Evolutionary conservation across 1,284 basidiomycete genomes (phyloP), one percentile per base, ranked within the genome.

Genomic region (Heliocybe sulcata): DNA sequence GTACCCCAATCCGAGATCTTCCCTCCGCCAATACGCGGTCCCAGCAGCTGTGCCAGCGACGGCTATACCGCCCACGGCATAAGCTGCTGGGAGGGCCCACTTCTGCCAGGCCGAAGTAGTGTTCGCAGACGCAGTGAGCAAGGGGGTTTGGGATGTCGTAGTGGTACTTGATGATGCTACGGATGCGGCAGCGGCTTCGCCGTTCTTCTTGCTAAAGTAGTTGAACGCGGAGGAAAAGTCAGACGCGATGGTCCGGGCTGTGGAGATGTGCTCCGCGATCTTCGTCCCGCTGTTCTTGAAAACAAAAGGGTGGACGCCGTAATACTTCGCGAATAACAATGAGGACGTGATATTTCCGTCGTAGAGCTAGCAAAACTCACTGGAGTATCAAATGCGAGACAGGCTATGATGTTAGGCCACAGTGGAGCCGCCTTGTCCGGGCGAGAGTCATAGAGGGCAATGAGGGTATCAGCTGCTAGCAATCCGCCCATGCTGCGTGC

Each of bases 371-470:
- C 22, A 49, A 48, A 12, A 67, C 86, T 63, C 69, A 92, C 92
- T 6, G 94, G 95, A 1, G 95, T 96, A 65, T 98, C 95, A 65
- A 89, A 97, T 1, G 94, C 90, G 56, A 92, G 72, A 58, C 87
- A 87, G 4, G 85, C 91, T 35, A 91, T 76, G 50, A 94, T 87
- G 51, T 80, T 82, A 1, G 92, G 92, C 92, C 92, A 94, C 1
- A 94, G 68, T 0, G 87, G 85, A 1, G 82, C 79, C n/a, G 65
- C 61, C 51, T 68, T 70, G 61, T 90, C 85, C 11, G 83, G 79
- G 20, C 84, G 72, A 29, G 84, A 77, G 16, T 76, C 73, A 20
- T 83, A 76, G 58, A 96, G 90, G 60, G 85, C 87, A 25, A 89
- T 71, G 22, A 94, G 72, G 1, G 91, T 82, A 63, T 98, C 94